Conservation (phyloP, 352 stramenopile genomes). For the Proteromonas lacertae region DNA sequence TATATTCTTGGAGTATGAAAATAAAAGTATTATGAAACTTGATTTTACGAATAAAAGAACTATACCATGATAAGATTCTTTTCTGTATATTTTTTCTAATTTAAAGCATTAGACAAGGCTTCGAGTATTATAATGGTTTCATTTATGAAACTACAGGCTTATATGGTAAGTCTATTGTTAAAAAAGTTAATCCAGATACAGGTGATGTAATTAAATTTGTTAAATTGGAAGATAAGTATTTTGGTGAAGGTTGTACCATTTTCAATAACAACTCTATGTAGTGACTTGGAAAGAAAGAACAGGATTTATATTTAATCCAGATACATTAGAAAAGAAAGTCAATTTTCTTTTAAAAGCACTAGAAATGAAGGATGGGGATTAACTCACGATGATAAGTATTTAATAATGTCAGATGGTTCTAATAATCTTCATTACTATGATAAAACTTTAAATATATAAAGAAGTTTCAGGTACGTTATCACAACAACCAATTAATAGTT, state of each 20-base stretch:
- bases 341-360: not conserved
- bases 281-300: slow-evolving; percentile 1
- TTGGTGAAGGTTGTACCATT: too few relatives aligned
- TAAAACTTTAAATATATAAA: too few relatives aligned
- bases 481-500: too few relatives aligned
- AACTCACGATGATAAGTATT: not conserved
- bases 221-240: not conserved
- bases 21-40: too few relatives aligned
- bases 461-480: too few relatives aligned
- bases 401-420: not conserved
- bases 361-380: not conserved
- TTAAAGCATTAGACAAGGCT: slow-evolving; percentile 1
- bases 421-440: not conserved
- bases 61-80: too few relatives aligned
- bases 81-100: too few relatives aligned
- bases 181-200: not conserved
- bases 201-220: not conserved
- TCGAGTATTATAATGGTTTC: not conserved
- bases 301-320: not conserved
- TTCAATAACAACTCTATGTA: not conserved
- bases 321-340: not conserved
- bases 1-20: too few relatives aligned
- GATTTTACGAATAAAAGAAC: too few relatives aligned
- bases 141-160: slow-evolving; percentile 1
- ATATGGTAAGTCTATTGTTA: not conserved